Evolutionary conservation across 2,329 filamentous ascomycete species (phyloP).

Genomic region (Biscogniauxia mediterranea): DNA sequence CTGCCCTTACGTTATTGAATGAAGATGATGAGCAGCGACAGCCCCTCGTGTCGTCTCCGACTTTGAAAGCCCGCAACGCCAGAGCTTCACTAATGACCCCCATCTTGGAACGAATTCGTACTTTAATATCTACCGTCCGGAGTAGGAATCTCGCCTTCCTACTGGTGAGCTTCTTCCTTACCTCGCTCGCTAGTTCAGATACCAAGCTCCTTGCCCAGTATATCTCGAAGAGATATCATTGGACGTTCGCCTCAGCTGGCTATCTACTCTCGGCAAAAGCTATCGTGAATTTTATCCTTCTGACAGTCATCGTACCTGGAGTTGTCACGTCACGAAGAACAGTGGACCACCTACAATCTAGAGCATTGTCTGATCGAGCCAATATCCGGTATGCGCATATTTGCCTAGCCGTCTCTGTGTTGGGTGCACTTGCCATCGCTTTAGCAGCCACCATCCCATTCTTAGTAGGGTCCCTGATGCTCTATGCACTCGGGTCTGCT

Average conservation of each 20-base stretch:
- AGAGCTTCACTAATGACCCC: conserved; percentile 19
- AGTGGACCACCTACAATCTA: conserved; percentile 11
- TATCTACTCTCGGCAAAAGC: conserved; percentile 49
- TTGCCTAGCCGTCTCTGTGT: conserved; percentile 38
- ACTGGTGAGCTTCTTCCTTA: conserved; percentile 45
- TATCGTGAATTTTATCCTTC: conserved; percentile 45
- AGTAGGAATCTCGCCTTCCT: conserved; percentile 43
- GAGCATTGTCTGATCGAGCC: conserved; percentile 27
- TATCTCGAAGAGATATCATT: conserved; percentile 48
- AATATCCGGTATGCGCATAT: conserved; percentile 36
- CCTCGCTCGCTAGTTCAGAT: conserved; percentile 49
- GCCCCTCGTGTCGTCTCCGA: conserved; percentile 40
- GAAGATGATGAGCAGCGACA: conserved; percentile 34
- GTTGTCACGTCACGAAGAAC: conserved; percentile 31
- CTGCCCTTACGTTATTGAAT: not conserved
- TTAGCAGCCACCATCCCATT: conserved; percentile 38
- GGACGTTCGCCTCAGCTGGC: conserved; percentile 46
- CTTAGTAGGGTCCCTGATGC: conserved; percentile 41
- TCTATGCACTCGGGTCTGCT: conserved; percentile 49
- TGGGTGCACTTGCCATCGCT: conserved; percentile 44
- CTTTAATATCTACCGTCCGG: conserved; percentile 34
- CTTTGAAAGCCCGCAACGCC: conserved; percentile 36
- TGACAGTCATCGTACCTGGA: conserved; percentile 42
- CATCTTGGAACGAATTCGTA: conserved; percentile 28
- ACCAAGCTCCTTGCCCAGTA: conserved; percentile 51